phyloP scores from a whole-genome alignment of 805 yeast species.

The Yamadazyma akitaensis region DNA sequence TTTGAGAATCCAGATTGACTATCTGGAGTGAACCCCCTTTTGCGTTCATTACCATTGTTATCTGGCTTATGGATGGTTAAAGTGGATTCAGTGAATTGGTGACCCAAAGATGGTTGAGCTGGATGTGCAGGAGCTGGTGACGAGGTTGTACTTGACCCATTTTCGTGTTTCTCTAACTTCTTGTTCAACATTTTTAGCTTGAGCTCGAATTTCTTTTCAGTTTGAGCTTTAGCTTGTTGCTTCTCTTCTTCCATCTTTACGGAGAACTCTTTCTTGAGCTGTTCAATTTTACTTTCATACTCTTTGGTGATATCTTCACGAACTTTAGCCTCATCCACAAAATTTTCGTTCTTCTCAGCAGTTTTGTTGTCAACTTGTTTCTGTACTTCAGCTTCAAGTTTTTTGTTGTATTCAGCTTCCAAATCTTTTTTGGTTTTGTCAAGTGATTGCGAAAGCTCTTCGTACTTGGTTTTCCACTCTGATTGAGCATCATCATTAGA shows the following conservation, averaged over 20 bases:
- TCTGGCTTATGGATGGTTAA: constrained; percentile 30
- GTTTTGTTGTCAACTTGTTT: constrained; percentile 12
- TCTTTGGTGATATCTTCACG: constrained; percentile 3
- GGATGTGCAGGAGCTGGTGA: not conserved
- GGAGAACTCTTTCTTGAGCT: constrained; percentile 21
- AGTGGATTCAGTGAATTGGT: constrained; percentile 21
- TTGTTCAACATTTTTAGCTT: constrained; percentile 52
- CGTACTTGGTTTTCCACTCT: constrained; percentile 15
- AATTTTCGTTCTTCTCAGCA: constrained; percentile 15
- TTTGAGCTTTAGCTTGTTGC: constrained; percentile 45
- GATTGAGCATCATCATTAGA: constrained; percentile 17
- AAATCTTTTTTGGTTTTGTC: constrained; percentile 14
- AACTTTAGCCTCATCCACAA: constrained; percentile 4
- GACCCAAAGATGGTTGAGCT: not conserved
- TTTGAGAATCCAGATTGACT: constrained; percentile 7
- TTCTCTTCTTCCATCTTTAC: constrained; percentile 20
- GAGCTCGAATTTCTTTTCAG: constrained; percentile 57
- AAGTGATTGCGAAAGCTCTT: constrained; percentile 16
- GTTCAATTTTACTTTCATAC: constrained; percentile 14
- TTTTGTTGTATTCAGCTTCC: constrained; percentile 19
- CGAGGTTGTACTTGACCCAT: not conserved
- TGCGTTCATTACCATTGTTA: constrained; percentile 10
- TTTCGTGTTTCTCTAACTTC: constrained; percentile 50
- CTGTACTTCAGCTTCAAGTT: constrained; percentile 22
- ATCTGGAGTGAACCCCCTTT: constrained; percentile 16